Base-by-base conservation (phyloP, 345 rosid species). In the Melaleuca alternifolia region DNA sequence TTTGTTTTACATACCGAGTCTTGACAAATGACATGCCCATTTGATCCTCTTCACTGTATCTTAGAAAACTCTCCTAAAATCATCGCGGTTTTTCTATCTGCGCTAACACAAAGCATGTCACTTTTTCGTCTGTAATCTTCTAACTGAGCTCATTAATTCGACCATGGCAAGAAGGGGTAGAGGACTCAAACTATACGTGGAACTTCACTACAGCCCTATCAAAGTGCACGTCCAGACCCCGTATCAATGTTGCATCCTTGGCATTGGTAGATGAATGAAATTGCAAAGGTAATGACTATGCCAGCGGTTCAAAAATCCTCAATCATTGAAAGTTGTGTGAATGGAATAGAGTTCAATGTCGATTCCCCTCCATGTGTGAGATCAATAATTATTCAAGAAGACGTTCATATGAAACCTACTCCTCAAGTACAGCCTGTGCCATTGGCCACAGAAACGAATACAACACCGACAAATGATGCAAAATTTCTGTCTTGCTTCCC, bases 401-500 rank as follows among this genome's bases (percentile, higher is more conserved):
- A 48, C 24, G 10, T 50, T 82, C 84, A 24, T 82, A 50, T 82
- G 54, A 82, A 82, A 50, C 54, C 84, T 51, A 82, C 51, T 24
- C 53, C 30, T 24, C 54, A 50, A 82, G 53, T 82, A 82, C 84
- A 83, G 89, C 87, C 88, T 86, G 54, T 65, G 90, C 90, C 84
- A 81, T 84, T 26, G 86, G 84, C 41, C 41, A 50, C 84, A 71
- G 37, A 71, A 65, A 84, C 71, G 30, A 79, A 44, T 79, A 85
- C 89, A 88, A 84, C 85, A 86, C 61, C 37, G 51, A 48, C 57
- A 84, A 85, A 76, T 84, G 77, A 87, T 85, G 86, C 88, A 87
- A 90, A 89, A 87, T 65, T 56, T 83, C 79, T 11, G 79, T 41
- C 82, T 52, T 53, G 84, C 52, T 28, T 57, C 33, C 10, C 50